Evolutionary conservation across 2,329 filamentous ascomycete species (phyloP).

Genomic region (Simplicillium sp.): DNA sequence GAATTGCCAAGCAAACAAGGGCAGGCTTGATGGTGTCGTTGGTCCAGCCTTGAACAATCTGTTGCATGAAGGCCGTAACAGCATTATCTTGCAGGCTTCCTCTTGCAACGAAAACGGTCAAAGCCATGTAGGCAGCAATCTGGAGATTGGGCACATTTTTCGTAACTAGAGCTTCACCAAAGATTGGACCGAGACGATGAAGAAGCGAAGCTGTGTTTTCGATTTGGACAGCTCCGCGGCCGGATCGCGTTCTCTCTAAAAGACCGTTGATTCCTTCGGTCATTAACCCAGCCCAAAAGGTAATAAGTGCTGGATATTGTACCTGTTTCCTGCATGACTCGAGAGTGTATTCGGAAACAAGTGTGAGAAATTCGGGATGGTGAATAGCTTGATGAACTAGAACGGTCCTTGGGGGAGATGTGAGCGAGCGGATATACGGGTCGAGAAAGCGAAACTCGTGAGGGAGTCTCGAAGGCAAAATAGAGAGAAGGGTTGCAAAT

Average conservation of each 20-base stretch:
- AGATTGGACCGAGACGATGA: conserved; percentile 52
- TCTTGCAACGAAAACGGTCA: conserved; percentile 78
- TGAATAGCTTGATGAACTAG: conserved; percentile 78
- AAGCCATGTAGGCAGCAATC: conserved; percentile 84
- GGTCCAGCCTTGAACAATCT: conserved; percentile 69
- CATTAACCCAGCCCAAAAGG: conserved; percentile 85
- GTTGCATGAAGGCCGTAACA: conserved; percentile 83
- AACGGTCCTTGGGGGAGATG: conserved; percentile 67
- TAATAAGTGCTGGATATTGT: conserved; percentile 67
- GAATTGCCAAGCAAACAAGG: conserved; percentile 68
- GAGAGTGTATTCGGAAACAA: conserved; percentile 71
- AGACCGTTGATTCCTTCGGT: conserved; percentile 79
- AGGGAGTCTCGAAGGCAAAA: conserved; percentile 69
- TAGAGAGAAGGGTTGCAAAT: conserved; percentile 79
- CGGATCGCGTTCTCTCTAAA: conserved; percentile 68
- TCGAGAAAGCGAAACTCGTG: conserved; percentile 72
- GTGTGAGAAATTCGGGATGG: conserved; percentile 64
- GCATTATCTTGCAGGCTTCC: conserved; percentile 68
- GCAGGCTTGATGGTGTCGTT: conserved; percentile 63
- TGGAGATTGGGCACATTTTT: conserved; percentile 70
- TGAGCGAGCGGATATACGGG: conserved; percentile 73
- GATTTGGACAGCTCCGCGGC: conserved; percentile 63
- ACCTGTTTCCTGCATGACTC: conserved; percentile 62
- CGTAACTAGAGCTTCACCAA: conserved; percentile 71
- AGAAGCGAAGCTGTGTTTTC: conserved; percentile 76